These are phyloP conservation scores for Drechslerella stenobrocha DNA, from an alignment of 2,329 filamentous ascomycete species.

Conservation along the genomic window DNA sequence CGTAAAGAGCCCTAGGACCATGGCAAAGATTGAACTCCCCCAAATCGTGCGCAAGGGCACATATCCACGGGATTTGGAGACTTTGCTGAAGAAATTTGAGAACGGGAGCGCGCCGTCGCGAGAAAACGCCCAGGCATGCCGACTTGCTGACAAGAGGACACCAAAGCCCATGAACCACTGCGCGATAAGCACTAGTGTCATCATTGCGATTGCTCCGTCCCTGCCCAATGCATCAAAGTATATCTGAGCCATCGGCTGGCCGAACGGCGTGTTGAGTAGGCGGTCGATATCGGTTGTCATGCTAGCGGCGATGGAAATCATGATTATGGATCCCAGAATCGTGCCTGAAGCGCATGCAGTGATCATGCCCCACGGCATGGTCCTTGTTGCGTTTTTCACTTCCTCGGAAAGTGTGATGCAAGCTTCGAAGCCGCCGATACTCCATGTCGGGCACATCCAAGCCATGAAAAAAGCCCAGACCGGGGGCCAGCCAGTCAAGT, in stretches of 20 bases:
- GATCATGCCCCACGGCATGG: conserved; percentile 65
- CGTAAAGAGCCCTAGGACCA: conserved; percentile 63
- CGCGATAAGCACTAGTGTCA: conserved; percentile 65
- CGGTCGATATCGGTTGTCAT: conserved; percentile 62
- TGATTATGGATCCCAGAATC: conserved; percentile 63
- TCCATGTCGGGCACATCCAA: conserved; percentile 67
- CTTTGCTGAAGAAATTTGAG: conserved; percentile 62
- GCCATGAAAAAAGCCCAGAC: conserved; percentile 65
- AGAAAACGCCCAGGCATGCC: conserved; percentile 67
- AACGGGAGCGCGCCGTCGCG: conserved; percentile 67
- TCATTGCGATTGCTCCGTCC: conserved; percentile 63
- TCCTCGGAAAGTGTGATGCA: conserved; percentile 67
- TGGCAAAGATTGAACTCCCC: conserved; percentile 60
- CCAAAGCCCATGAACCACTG: conserved; percentile 67
- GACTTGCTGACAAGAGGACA: conserved; percentile 63
- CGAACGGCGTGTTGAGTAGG: conserved; percentile 61
- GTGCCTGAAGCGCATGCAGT: conserved; percentile 63
- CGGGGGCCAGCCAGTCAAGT: conserved; percentile 64
- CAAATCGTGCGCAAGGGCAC: conserved; percentile 65
- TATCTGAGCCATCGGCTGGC: conserved; percentile 65
- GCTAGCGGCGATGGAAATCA: conserved; percentile 64
- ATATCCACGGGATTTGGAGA: conserved; percentile 62
- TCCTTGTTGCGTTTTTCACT: conserved; percentile 64
- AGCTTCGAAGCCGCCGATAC: conserved; percentile 59
- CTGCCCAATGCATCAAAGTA: conserved; percentile 67